Base-by-base conservation (phyloP, 2,329 filamentous ascomycete species). In the Aspergillus amoenus region DNA sequence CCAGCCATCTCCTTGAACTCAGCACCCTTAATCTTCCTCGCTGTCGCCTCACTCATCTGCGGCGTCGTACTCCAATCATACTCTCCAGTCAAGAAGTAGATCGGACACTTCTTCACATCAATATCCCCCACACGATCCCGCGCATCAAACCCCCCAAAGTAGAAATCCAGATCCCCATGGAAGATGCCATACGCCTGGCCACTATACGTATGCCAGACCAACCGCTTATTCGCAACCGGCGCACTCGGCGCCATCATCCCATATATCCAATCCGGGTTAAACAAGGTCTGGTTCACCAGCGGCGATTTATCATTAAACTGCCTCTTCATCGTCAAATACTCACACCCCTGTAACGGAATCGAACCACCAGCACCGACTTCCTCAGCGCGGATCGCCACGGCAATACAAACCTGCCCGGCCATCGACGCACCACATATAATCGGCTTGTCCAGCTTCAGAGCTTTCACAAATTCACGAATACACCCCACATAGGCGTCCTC, bases 141-240 rank as follows among this genome's bases (percentile, higher is more conserved):
- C 3, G 37, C 51, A 37, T 53, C 51, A 22, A 40, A 53, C 0
- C 51, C 41, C 7, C 30, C 24, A 41, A 53, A 53, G 30, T 53
- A 53, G 15, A 53, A 53, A 32, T 53, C 41, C 24, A 53, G 42
- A 32, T 53, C 51, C 8, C 51, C 42, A 3, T 53, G 42, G 34
- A 41, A 52, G 5, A 52, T 32, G 13, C 39, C 39, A 43, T 52
- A 52, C 7, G 39, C 39, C 39, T 52, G 49, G 13, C 37, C 34
- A 32, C 49, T 52, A 39, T 42, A 52, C 15, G 24, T 41, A 21
- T 52, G 49, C 49, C 49, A 52, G 17, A 52, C 7, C 4, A 52
- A n/a, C 17, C 43, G 34, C 6, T 22, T 32, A n/a, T 53, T 47
- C 22, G 11, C 15, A 4, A 30, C 11, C 22, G 44, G 44, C 13